These are phyloP conservation scores for Talaromyces marneffei DNA, from an alignment of 2,329 filamentous ascomycete genomes.

Conservation along the genomic window DNA sequence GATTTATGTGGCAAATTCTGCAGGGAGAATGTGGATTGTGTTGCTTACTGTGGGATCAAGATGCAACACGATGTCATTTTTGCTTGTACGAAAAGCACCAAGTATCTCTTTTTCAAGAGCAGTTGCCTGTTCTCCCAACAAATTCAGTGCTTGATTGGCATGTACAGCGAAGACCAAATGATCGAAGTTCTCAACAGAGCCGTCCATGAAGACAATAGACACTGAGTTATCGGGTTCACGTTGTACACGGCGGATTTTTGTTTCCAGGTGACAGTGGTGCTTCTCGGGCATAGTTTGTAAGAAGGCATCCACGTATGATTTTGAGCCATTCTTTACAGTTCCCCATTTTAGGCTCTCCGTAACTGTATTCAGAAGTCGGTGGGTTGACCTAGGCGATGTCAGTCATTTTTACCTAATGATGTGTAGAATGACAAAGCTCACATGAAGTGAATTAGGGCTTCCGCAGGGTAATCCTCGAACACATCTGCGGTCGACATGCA, in stretches of 20 bases:
- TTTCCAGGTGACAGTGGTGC: constrained; percentile 3
- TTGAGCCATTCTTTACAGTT: constrained; percentile 7
- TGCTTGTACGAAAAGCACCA: not conserved
- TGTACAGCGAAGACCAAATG: constrained; percentile 9
- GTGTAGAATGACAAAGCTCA: not conserved
- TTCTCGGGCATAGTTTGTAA: not conserved
- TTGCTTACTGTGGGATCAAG: not conserved
- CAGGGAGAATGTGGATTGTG: not conserved
- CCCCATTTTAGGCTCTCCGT: not conserved
- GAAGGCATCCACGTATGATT: constrained; percentile 8
- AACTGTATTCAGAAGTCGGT: not conserved
- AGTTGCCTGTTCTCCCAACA: not conserved
- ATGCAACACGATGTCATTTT: constrained; percentile 3
- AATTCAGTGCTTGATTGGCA: constrained; percentile 1
- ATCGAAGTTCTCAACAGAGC: not conserved
- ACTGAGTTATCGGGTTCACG: not conserved
- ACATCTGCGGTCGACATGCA: not conserved
- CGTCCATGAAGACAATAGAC: not conserved
- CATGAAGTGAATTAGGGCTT: constrained; percentile 7
- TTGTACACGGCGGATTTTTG: not conserved
- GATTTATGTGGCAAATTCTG: too few species aligned
- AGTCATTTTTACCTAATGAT: not conserved
- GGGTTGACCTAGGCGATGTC: constrained; percentile 1
- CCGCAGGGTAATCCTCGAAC: not conserved
- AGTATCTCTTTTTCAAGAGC: not conserved